Evolutionary conservation across 2,329 filamentous ascomycete species (phyloP), one percentile per base, ranked within the genome.

Genomic region (Fusarium caatingaense): DNA sequence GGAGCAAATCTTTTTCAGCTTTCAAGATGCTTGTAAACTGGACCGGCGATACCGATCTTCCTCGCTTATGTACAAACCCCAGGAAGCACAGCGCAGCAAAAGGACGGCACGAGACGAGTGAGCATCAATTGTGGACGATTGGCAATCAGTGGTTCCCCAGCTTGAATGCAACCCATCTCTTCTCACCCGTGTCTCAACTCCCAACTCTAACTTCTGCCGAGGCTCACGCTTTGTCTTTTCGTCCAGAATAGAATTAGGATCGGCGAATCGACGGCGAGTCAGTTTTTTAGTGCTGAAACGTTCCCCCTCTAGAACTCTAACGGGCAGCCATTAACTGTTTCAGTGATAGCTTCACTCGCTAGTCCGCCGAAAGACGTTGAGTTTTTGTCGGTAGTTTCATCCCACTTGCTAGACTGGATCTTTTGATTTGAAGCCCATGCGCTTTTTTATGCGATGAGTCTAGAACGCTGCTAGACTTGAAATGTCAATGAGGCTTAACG

Each of bases 21-120:
- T 25, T 23, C n/a, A 28, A 18, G 8, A 54, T 66, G 63, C 60
- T 66, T 66, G 64, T 30, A 53, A 66, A 34, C 49, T 49, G 61
- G 63, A 63, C 44, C 42, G 41, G 42, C 8, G 45, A 64, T 46
- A 18, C 25, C 25, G 20, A 60, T 32, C 53, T 18, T 18, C 7
- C 30, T 50, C 62, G 44, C 62, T 55, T 66, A 20, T 40, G 32
- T 37, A 37, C 34, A n/a, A n/a, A 15, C 18, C 34, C 34, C 44
- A 23, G 34, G 5, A 37, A 37, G 21, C 16, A 47, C 25, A n/a
- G 18, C 45, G 13, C 45, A 18, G 45, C 30, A 23, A 18, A 40
- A 25, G 18, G 25, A 25, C 23, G 34, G 61, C 15, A 54, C 16
- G 25, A 30, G 27, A 54, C 13, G 25, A 27, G 27, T 27, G 41